A percentile compares a stretch with the other conserved stretches of the same genome.
Evolutionary conservation across 2,329 filamentous ascomycete species (phyloP).

Genomic region (Pseudogymnoascus sp.): DNA sequence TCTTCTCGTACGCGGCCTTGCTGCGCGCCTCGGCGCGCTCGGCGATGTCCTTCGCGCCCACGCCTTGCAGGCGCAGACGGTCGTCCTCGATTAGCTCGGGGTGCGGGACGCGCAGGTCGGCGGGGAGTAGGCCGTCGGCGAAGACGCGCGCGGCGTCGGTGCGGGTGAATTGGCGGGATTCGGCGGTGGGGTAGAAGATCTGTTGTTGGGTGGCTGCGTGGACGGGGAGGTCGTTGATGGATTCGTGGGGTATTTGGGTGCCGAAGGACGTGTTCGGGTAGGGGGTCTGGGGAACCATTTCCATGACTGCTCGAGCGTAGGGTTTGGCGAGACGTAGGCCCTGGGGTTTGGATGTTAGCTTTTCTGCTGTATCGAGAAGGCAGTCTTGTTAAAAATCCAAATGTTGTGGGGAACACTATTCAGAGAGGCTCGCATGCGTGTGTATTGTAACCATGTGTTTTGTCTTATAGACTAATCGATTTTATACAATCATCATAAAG

Average conservation of each 20-base stretch:
- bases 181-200: constrained; percentile 55
- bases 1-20: constrained; percentile 30
- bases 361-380: constrained; percentile 21
- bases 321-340: constrained; percentile 66
- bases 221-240: constrained; percentile 57
- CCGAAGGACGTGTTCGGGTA: constrained; percentile 37
- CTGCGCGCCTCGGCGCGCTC: constrained; percentile 26
- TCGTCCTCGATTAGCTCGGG: constrained; percentile 47
- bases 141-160: constrained; percentile 58
- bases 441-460: constrained; percentile 73
- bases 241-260: constrained; percentile 33
- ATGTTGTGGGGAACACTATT: constrained; percentile 30
- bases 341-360: constrained; percentile 37
- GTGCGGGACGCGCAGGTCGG: constrained; percentile 53
- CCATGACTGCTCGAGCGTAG: constrained; percentile 66
- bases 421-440: constrained; percentile 70
- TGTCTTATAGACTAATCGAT: constrained; percentile 99
- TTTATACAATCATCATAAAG: constrained; percentile 60
- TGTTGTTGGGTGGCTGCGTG: constrained; percentile 54
- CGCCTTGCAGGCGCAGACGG: constrained; percentile 30
- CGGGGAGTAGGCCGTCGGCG: constrained; percentile 48
- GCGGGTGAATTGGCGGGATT: constrained; percentile 55
- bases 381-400: constrained; percentile 10
- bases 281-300: constrained; percentile 69
- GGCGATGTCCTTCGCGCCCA: constrained; percentile 27